A percentile compares a stretch with the other conserved stretches of the same genome.
These are phyloP conservation scores for Saccharum officinarum DNA, from an alignment of 176 grass and related monocot genomes.

Conservation along the genomic window DNA sequence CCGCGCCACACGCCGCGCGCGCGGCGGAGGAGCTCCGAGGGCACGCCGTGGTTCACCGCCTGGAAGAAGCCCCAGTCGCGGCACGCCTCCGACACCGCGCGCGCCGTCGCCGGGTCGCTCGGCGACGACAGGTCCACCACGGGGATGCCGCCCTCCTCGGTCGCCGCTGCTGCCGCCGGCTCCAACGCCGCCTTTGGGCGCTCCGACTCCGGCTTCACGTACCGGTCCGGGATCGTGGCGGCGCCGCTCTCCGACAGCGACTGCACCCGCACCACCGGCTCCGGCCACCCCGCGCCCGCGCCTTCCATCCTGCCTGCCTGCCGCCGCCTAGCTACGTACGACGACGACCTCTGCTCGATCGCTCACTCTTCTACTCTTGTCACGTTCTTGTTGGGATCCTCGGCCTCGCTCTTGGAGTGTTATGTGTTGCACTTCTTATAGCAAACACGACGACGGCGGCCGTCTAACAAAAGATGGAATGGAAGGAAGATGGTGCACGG, in stretches of 20 bases:
- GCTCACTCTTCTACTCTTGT: no score
- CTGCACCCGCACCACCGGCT: constrained; percentile 78
- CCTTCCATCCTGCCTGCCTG: no score
- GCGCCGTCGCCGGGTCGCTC: constrained; percentile 6
- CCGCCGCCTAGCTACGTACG: no score
- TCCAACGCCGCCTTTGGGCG: constrained; percentile 9
- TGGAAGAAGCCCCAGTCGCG: constrained; percentile 92
- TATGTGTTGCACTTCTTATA: no score
- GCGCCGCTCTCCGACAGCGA: constrained; percentile 62
- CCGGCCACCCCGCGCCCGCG: constrained; percentile 53
- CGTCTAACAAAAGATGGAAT: no score
- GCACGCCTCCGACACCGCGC: constrained; percentile 56
- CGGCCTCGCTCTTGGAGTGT: no score
- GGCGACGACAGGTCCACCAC: constrained; percentile 62
- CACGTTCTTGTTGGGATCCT: no score
- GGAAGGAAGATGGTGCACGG: no score
- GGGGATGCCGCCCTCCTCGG: constrained; percentile 24
- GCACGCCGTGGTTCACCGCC: constrained; percentile 83
- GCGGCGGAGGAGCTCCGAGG: constrained; percentile 37
- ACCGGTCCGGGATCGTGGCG: constrained; percentile 44
- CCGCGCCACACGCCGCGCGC: not conserved
- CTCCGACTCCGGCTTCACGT: constrained; percentile 66
- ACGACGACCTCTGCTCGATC: no score
- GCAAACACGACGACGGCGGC: no score
- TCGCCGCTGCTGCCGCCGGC: not conserved